These are phyloP conservation scores for Avena atlantica DNA, from an alignment of 176 grass and related monocot genomes.

Conservation along the genomic window DNA sequence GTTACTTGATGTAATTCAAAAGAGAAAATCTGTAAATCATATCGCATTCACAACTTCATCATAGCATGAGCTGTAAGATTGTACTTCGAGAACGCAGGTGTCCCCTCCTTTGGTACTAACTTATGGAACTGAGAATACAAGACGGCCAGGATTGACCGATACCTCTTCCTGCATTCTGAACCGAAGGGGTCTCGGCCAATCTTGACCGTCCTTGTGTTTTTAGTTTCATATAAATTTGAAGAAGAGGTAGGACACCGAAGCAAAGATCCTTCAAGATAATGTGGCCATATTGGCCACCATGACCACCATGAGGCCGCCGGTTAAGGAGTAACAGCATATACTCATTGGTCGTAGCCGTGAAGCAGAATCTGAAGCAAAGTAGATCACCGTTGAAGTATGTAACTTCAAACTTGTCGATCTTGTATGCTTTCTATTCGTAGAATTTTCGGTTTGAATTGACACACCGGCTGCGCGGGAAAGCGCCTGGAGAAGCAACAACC, in stretches of 20 bases:
- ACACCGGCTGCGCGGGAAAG: not conserved
- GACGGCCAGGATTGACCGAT: too few species aligned
- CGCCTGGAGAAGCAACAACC: not conserved
- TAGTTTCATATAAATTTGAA: too few species aligned
- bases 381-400: too few species aligned
- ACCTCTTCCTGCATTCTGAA: too few species aligned
- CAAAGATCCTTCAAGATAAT: not conserved
- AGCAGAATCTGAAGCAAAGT: too few species aligned
- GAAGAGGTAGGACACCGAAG: too few species aligned
- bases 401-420: not conserved
- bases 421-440: not conserved
- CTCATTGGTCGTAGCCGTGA: too few species aligned
- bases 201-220: too few species aligned
- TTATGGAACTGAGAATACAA: too few species aligned
- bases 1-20: too few species aligned
- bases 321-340: not conserved
- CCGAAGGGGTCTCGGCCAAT: too few species aligned
- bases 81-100: not conserved
- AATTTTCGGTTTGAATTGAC: not conserved
- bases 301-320: not conserved
- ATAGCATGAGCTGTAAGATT: not conserved
- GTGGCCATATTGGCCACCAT: not conserved
- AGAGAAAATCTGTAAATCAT: not conserved
- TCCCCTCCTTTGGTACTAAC: too few species aligned
- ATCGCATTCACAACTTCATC: not conserved